Conservation (phyloP, 2,329 filamentous ascomycete species). For the Xylariaceae sp. region DNA sequence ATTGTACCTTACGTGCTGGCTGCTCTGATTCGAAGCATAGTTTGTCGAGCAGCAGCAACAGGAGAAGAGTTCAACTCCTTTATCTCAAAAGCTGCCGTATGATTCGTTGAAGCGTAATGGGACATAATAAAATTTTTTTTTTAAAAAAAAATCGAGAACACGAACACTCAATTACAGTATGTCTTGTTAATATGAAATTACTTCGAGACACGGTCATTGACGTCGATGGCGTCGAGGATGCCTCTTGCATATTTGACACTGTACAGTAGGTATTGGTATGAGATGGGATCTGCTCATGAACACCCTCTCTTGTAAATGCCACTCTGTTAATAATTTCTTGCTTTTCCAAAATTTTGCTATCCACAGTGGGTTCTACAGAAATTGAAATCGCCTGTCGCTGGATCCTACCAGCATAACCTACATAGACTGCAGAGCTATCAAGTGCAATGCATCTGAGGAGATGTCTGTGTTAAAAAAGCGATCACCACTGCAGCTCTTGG, state of each 20-base stretch:
- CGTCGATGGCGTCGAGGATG: slow-evolving; percentile 24
- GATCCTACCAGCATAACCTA: slow-evolving; percentile 1
- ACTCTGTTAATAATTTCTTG: slow-evolving; percentile 12
- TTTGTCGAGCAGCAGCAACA: no score
- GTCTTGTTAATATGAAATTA: slow-evolving; percentile 3
- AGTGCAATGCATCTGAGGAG: slow-evolving; percentile 16
- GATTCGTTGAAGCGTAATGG: no score
- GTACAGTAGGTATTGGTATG: not conserved
- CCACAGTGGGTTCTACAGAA: slow-evolving; percentile 19
- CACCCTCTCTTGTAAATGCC: slow-evolving; percentile 13
- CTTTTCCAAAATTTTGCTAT: slow-evolving; percentile 16
- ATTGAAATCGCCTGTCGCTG: not conserved
- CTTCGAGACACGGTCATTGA: slow-evolving; percentile 15
- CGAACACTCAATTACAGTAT: slow-evolving; percentile 3
- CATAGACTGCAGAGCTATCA: slow-evolving; percentile 1
- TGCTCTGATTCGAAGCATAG: no score
- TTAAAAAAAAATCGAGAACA: not conserved
- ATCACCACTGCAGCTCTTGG: slow-evolving; percentile 27
- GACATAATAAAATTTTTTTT: no score
- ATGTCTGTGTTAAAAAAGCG: slow-evolving; percentile 18
- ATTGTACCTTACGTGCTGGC: no score
- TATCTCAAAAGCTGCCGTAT: no score
- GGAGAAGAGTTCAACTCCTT: no score
- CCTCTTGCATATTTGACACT: not conserved
- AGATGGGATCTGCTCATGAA: slow-evolving; percentile 5